Base-by-base conservation (phyloP, 2,329 filamentous ascomycete species). In the Cytospora paraplurivora region DNA sequence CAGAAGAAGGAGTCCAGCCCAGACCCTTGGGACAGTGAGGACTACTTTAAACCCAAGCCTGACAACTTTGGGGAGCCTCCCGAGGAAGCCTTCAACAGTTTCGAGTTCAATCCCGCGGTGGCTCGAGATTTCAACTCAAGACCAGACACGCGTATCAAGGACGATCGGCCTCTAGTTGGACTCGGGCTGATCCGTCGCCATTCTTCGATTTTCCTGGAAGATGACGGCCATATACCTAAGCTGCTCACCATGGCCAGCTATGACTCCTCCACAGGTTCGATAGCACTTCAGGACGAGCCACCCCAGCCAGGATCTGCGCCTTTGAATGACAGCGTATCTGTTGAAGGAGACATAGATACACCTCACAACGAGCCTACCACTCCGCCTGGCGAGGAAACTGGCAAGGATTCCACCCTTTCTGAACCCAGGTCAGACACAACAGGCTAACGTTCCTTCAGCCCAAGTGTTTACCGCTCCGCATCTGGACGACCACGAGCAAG, bases 171-270 rank as follows among this genome's bases (percentile, higher is more conserved):
- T n/a, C 67, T 69, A 1, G 62, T 69, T 27, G 68, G 69, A 11
- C 69, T 72, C 10, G 71, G 70, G 8, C 64, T 75, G 54, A 75
- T 75, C 53, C 57, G 65, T 35, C 63, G 65, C 15, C 65, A 72
- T 59, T 67, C 69, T 11, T 71, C 70, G 5, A 70, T 72, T 21
- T 68, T 72, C 6, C 72, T 71, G 50, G 71, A 71, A 17, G 62
- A 62, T 5, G 71, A 72, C n/a, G 71, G 69, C 33, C 72, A 74
- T 8, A 69, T 72, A 1, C 73, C 74, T 0, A 71, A 73, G 62
- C 70, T 76, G 33, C 69, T 76, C 10, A 71, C 71, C 0, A 50
- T 70, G 17, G 57, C 63, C 19, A 69, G 67, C 60, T 67, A 69
- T 59, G 69, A 68, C 59, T 54, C 66, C 11, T 64, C 67, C 12